Evolutionary conservation across 2,329 filamentous ascomycete species (phyloP).

Genomic region (Fusarium pininemorale): DNA sequence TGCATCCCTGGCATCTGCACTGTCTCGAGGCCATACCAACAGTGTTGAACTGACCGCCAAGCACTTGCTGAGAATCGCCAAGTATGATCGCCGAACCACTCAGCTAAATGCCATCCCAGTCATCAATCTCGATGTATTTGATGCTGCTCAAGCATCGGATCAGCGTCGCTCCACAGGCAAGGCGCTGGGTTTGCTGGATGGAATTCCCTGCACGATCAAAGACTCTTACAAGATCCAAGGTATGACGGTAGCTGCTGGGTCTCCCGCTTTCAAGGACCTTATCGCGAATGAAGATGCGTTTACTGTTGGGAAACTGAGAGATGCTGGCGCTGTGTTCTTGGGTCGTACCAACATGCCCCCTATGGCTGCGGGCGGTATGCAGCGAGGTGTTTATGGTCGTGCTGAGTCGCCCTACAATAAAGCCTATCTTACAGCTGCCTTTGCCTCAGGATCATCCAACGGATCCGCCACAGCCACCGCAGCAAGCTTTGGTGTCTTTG

Average conservation of each 20-base stretch:
- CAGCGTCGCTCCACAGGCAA: background rate
- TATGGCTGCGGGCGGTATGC: slow-evolving; percentile 1
- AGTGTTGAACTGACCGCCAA: background rate
- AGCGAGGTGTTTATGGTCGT: background rate
- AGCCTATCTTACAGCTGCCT: background rate
- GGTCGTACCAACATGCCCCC: slow-evolving; percentile 1
- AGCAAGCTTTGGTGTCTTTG: background rate
- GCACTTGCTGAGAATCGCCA: background rate
- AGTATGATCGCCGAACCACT: background rate
- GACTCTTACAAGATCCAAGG: slow-evolving; percentile 64
- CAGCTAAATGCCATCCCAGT: background rate
- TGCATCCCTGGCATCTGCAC: background rate
- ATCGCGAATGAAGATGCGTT: slow-evolving; percentile 62
- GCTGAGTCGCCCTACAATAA: background rate
- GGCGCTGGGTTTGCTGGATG: background rate
- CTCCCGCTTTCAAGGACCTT: slow-evolving; percentile 61
- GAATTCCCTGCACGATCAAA: slow-evolving; percentile 55
- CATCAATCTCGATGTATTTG: background rate
- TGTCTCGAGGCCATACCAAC: background rate
- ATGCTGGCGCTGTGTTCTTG: background rate
- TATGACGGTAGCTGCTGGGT: slow-evolving; percentile 63
- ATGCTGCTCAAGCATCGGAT: background rate
- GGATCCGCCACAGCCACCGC: background rate
- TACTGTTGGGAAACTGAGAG: slow-evolving; percentile 49
- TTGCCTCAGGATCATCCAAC: background rate